Evolutionary conservation across 768 basidiomycete species (phyloP).

Genomic region (Suillus variegatus): DNA sequence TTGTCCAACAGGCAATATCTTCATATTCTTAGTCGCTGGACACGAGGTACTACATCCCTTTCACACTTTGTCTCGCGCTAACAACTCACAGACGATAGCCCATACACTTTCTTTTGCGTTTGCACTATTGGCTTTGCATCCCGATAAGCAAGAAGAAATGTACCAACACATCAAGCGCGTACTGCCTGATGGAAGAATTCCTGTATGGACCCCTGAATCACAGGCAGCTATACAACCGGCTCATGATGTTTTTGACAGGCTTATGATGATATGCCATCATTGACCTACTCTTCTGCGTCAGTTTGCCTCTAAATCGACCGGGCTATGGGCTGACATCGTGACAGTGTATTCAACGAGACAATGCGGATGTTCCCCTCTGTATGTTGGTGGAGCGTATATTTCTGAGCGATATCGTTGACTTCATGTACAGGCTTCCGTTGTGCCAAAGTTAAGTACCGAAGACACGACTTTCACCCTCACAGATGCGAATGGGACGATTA

Average conservation of each 20-base stretch:
- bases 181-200: slow-evolving; percentile 22
- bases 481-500: slow-evolving; percentile 38
- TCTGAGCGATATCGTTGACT: background rate
- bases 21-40: slow-evolving; percentile 55
- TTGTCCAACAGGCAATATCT: slow-evolving; percentile 33
- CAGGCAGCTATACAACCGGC: background rate
- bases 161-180: slow-evolving; percentile 33
- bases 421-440: slow-evolving; percentile 32
- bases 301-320: background rate
- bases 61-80: background rate
- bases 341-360: slow-evolving; percentile 33
- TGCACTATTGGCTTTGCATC: slow-evolving; percentile 40
- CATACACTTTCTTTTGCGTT: slow-evolving; percentile 35
- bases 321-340: background rate
- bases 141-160: slow-evolving; percentile 40
- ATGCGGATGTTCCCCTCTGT: slow-evolving; percentile 34
- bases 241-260: slow-evolving; percentile 15
- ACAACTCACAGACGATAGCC: slow-evolving; percentile 29
- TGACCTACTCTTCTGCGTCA: slow-evolving; percentile 29
- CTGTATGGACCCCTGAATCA: slow-evolving; percentile 19
- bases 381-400: slow-evolving; percentile 3
- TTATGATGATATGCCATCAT: slow-evolving; percentile 29
- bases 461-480: slow-evolving; percentile 43
- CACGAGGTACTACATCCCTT: slow-evolving; percentile 45
- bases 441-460: slow-evolving; percentile 49